These are phyloP conservation scores for Aspergillus phoenicis DNA, from an alignment of 2,329 filamentous ascomycete species.

Conservation along the genomic window DNA sequence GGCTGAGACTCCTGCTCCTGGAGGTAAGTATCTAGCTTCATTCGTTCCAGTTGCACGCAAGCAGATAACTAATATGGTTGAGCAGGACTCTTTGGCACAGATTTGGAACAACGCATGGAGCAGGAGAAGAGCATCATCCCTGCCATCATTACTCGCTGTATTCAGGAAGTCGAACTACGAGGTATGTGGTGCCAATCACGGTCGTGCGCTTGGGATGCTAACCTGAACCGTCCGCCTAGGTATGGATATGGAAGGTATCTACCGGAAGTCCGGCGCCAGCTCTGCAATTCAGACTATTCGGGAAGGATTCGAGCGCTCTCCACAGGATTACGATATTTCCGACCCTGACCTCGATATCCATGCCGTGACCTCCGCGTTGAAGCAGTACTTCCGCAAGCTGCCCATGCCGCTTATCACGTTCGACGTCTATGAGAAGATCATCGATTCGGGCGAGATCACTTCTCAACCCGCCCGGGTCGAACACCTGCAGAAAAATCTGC, in stretches of 20 bases:
- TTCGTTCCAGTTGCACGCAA: background rate
- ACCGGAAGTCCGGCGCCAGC: constrained; percentile 93
- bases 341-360: constrained; percentile 94
- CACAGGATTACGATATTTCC: constrained; percentile 82
- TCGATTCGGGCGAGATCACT: constrained; percentile 68
- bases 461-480: constrained; percentile 68
- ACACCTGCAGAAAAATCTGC: constrained; percentile 72
- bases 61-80: constrained; percentile 16
- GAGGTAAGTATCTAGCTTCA: constrained; percentile 37
- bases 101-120: constrained; percentile 81
- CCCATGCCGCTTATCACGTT: constrained; percentile 88
- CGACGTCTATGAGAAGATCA: constrained; percentile 84
- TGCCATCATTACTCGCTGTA: constrained; percentile 86
- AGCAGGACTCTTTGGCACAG: constrained; percentile 78
- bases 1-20: constrained; percentile 36
- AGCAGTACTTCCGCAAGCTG: constrained; percentile 95
- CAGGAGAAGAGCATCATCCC: constrained; percentile 88
- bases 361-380: constrained; percentile 89
- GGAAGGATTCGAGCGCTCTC: constrained; percentile 82
- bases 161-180: constrained; percentile 92
- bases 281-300: constrained; percentile 88
- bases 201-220: constrained; percentile 10
- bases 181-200: constrained; percentile 50
- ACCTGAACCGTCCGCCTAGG: constrained; percentile 43
- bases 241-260: constrained; percentile 97